phyloP scores from a whole-genome alignment of 345 rosid species.

The Stellera chamaejasme region DNA sequence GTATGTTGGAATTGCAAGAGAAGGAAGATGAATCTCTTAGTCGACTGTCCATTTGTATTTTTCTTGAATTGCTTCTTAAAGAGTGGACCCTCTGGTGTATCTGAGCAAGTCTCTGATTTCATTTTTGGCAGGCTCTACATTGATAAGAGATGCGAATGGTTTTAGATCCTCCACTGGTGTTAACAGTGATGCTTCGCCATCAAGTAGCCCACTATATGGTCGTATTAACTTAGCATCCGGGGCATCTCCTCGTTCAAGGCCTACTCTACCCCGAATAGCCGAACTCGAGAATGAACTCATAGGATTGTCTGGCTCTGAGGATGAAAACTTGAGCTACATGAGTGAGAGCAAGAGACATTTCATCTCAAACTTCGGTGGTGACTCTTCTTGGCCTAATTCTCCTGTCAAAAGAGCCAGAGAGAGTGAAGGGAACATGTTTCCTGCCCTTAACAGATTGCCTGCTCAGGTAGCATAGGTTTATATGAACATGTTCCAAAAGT shows the following conservation, averaged over 20 bases:
- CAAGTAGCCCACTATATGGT: constrained; percentile 18
- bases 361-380: constrained; percentile 20
- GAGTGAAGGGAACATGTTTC: constrained; percentile 15
- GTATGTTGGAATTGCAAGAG: background rate
- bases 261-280: constrained; percentile 26
- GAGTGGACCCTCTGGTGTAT: too few relatives aligned
- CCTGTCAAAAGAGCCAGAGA: constrained; percentile 28
- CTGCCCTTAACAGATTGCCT: constrained; percentile 18
- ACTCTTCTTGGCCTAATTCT: constrained; percentile 27
- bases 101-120: too few relatives aligned
- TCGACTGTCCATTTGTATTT: too few relatives aligned
- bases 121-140: constrained; percentile 22
- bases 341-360: constrained; percentile 20
- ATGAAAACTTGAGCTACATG: constrained; percentile 4
- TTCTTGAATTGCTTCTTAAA: too few relatives aligned
- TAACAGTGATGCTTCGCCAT: constrained; percentile 22
- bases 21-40: too few relatives aligned
- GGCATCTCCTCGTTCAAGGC: constrained; percentile 19
- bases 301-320: constrained; percentile 12
- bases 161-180: constrained; percentile 20
- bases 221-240: constrained; percentile 25
- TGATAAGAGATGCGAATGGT: constrained; percentile 17
- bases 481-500: background rate
- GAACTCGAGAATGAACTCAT: constrained; percentile 30
- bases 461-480: constrained; percentile 25